Percentiles rank a stretch among this genome's conserved stretches.
Evolutionary conservation across 768 basidiomycete species (phyloP).

Genomic region (Mycena belliarum): DNA sequence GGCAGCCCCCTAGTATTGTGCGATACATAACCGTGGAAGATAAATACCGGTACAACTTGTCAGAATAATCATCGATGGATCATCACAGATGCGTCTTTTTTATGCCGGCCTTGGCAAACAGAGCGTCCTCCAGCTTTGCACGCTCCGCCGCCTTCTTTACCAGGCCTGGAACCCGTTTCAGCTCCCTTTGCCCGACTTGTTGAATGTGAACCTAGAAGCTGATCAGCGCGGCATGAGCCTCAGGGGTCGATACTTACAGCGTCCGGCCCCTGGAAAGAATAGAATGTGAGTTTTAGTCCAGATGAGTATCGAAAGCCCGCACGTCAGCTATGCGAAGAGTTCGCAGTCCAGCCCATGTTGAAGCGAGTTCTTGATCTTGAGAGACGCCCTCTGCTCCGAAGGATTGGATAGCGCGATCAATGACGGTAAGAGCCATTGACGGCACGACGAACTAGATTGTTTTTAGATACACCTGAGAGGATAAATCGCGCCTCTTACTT

Average conservation of each 20-base stretch:
- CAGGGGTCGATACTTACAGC: conserved; percentile 45
- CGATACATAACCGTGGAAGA: background rate
- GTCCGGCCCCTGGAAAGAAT: conserved; percentile 66
- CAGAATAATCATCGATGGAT: no score
- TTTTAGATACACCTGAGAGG: background rate
- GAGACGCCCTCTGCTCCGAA: conserved; percentile 96
- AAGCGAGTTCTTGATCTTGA: conserved; percentile 85
- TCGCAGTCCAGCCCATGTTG: conserved; percentile 74
- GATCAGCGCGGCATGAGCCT: background rate
- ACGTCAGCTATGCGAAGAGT: conserved; percentile 90
- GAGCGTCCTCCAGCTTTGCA: conserved; percentile 59
- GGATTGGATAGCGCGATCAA: conserved; percentile 95
- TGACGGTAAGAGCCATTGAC: conserved; percentile 80
- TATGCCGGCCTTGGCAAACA: conserved; percentile 61
- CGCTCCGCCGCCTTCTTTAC: conserved; percentile 53
- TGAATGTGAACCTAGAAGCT: conserved; percentile 79
- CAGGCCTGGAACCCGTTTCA: conserved; percentile 72
- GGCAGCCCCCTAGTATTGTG: no score
- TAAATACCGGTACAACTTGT: no score
- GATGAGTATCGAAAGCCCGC: conserved; percentile 25
- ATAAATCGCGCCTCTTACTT: conserved; percentile 50
- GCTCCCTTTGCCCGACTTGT: conserved; percentile 89
- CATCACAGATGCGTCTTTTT: conserved; percentile 52
- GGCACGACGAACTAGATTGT: conserved; percentile 95
- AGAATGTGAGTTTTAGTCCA: conserved; percentile 4